Evolutionary conservation across 768 basidiomycete species (phyloP).

Genomic region (Dioszegia crocea): DNA sequence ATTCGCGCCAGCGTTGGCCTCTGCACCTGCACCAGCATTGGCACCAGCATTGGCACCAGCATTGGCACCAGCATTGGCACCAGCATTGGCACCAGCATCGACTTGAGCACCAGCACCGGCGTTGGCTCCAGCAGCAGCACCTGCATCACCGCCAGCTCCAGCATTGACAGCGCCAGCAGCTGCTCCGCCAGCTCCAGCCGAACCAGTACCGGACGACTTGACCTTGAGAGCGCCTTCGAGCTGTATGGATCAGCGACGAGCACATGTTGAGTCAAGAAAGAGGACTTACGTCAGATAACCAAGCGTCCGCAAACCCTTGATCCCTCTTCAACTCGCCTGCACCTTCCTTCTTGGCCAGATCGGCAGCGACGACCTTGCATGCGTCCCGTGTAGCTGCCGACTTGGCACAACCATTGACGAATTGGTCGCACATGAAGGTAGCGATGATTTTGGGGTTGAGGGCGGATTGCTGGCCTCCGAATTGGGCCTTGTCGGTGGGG

Average conservation of each 20-base stretch:
- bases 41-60: not conserved
- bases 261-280: not conserved
- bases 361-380: conserved; percentile 22
- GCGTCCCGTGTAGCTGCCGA: conserved; percentile 23
- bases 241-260: conserved; percentile 1
- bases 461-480: conserved; percentile 28
- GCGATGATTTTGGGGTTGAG: conserved; percentile 33
- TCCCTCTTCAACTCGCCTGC: conserved; percentile 16
- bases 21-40: not conserved
- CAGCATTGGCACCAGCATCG: not conserved
- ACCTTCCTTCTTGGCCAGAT: conserved; percentile 15
- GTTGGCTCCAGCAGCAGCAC: not conserved
- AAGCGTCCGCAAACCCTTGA: conserved; percentile 33
- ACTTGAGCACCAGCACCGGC: not conserved
- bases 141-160: not conserved
- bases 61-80: not conserved
- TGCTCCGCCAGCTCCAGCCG: not conserved
- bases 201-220: conserved; percentile 13
- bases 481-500: conserved; percentile 25
- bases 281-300: conserved; percentile 23
- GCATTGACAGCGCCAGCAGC: not conserved
- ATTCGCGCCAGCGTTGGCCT: not conserved
- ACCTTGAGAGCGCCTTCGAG: conserved; percentile 31
- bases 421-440: conserved; percentile 34
- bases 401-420: conserved; percentile 35